Evolutionary conservation across 192 early-diverging fungal species (phyloP).

Genomic region (Coemansia sp.): DNA sequence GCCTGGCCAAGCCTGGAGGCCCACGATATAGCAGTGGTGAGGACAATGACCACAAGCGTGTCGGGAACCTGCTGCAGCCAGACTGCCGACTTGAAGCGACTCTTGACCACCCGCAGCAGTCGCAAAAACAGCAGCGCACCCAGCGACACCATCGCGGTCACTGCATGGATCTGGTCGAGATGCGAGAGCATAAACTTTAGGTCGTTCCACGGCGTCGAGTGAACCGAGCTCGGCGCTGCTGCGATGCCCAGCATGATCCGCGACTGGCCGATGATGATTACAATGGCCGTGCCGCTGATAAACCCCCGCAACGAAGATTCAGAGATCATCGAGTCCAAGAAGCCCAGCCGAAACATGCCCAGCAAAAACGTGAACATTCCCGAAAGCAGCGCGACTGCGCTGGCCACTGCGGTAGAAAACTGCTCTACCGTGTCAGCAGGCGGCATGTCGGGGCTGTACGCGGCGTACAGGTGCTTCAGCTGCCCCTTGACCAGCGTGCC

Average conservation of each 20-base stretch:
- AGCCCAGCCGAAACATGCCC: constrained; percentile 96
- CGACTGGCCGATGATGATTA: constrained; percentile 86
- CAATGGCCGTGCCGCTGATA: constrained; percentile 88
- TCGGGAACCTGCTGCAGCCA: constrained; percentile 85
- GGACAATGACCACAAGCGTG: constrained; percentile 80
- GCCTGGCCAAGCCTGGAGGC: constrained; percentile 33
- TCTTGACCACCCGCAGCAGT: constrained; percentile 37
- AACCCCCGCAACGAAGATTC: constrained; percentile 93
- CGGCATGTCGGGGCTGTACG: constrained; percentile 43
- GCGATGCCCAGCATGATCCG: constrained; percentile 68
- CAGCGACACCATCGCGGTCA: constrained; percentile 70
- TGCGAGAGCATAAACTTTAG: constrained; percentile 64
- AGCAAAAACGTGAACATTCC: constrained; percentile 89
- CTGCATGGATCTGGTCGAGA: constrained; percentile 59
- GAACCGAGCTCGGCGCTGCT: constrained; percentile 52
- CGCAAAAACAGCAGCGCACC: constrained; percentile 68
- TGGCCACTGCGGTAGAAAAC: constrained; percentile 53
- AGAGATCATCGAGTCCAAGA: constrained; percentile 92
- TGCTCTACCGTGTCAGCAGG: constrained; percentile 53
- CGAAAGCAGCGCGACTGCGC: constrained; percentile 78
- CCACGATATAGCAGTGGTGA: constrained; percentile 74
- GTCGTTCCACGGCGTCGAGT: constrained; percentile 76
- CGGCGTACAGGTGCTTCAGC: constrained; percentile 52
- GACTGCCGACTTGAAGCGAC: constrained; percentile 21
- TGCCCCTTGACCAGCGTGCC: constrained; percentile 66